phyloP scores from a whole-genome alignment of 2,329 filamentous ascomycete species.

The Dactylellina haptotyla region DNA sequence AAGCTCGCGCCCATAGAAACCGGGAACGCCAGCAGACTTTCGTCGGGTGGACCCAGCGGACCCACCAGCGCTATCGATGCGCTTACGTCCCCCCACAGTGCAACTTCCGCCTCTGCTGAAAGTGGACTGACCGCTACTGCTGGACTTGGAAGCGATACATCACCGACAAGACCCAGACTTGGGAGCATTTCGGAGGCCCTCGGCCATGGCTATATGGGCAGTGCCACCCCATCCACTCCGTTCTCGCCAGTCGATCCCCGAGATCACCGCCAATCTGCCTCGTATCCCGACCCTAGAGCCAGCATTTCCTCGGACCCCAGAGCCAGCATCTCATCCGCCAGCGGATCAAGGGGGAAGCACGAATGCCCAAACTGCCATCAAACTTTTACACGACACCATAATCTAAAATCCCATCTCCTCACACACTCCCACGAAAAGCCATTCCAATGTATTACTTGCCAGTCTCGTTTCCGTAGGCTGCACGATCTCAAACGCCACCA shows the following conservation, averaged over 20 bases:
- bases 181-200: constrained; percentile 49
- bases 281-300: constrained; percentile 43
- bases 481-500: constrained; percentile 96
- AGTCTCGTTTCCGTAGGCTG: constrained; percentile 88
- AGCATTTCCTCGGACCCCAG: constrained; percentile 49
- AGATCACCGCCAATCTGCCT: constrained; percentile 40
- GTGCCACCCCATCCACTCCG: constrained; percentile 40
- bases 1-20: constrained; percentile 51
- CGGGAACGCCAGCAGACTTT: constrained; percentile 27
- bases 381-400: constrained; percentile 96
- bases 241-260: constrained; percentile 45
- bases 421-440: constrained; percentile 99
- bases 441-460: constrained; percentile 86
- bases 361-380: constrained; percentile 97
- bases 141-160: constrained; percentile 51
- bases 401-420: constrained; percentile 94
- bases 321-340: constrained; percentile 46
- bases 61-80: constrained; percentile 40
- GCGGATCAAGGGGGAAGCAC: constrained; percentile 70
- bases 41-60: constrained; percentile 35
- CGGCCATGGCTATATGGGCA: constrained; percentile 31
- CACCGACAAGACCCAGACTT: constrained; percentile 48
- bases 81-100: constrained; percentile 42
- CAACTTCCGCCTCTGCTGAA: constrained; percentile 49
- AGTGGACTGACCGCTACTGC: constrained; percentile 49